phyloP scores from a whole-genome alignment of 345 rosid genomes.

The Camelina sativa region DNA sequence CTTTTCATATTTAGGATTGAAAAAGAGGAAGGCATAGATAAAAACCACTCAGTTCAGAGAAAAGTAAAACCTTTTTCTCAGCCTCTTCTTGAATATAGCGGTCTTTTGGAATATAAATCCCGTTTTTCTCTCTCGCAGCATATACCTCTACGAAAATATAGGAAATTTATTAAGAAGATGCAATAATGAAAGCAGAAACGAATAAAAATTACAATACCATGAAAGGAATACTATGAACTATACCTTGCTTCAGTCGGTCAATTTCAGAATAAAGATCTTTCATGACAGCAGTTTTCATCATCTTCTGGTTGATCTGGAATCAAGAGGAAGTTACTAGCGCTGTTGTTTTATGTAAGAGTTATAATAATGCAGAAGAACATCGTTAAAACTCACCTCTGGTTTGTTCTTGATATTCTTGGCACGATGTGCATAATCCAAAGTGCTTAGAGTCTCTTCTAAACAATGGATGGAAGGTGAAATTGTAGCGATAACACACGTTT shows the following conservation, averaged over 20 bases:
- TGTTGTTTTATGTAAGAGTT: slow-evolving; percentile 10
- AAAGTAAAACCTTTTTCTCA: slow-evolving; percentile 45
- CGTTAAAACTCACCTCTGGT: slow-evolving; percentile 72
- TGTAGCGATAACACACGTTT: slow-evolving; percentile 98
- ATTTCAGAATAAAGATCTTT: slow-evolving; percentile 98
- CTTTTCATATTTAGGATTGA: slow-evolving; percentile 17
- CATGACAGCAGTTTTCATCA: slow-evolving; percentile 99
- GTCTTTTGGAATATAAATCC: slow-evolving; percentile 49
- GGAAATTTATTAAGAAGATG: not conserved
- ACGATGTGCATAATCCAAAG: slow-evolving; percentile 97
- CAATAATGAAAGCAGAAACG: not conserved
- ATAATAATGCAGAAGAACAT: slow-evolving; percentile 20
- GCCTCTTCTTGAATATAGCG: slow-evolving; percentile 48
- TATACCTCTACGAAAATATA: slow-evolving; percentile 42
- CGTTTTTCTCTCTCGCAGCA: slow-evolving; percentile 48
- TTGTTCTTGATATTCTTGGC: slow-evolving; percentile 99
- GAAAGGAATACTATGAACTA: slow-evolving; percentile 14
- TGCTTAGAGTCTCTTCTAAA: slow-evolving; percentile 97
- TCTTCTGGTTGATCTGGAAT: slow-evolving; percentile 94
- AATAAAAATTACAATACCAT: not conserved
- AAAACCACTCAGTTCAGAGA: slow-evolving; percentile 10
- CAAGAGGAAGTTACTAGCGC: slow-evolving; percentile 15
- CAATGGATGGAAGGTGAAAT: slow-evolving; percentile 90
- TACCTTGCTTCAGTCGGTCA: slow-evolving; percentile 97
- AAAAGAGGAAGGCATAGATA: slow-evolving; percentile 8